A percentile compares a stretch with the other conserved stretches of the same genome.
Evolutionary conservation across 805 yeast genomes (phyloP).

Genomic region (Saccharomycopsis babjevae): DNA sequence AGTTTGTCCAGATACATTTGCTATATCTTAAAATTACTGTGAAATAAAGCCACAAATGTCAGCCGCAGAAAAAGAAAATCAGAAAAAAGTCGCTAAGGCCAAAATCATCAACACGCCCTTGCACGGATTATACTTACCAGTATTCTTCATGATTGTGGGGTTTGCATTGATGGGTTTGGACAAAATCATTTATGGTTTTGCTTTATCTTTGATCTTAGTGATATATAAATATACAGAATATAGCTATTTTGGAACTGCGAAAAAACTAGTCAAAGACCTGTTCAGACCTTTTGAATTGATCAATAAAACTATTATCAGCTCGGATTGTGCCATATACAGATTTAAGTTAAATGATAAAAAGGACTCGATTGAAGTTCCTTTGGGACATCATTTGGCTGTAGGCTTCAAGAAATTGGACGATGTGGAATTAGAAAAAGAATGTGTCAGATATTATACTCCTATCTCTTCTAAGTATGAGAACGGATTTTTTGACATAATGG

Average conservation of each 20-base stretch:
- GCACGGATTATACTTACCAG: slow-evolving; percentile 69
- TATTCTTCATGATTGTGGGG: slow-evolving; percentile 50
- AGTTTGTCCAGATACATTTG: neutral
- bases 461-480: slow-evolving; percentile 58
- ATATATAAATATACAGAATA: slow-evolving; percentile 32
- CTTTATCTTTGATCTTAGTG: slow-evolving; percentile 27
- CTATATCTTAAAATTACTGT: neutral
- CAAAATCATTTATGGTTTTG: slow-evolving; percentile 20
- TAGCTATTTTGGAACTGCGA: slow-evolving; percentile 26
- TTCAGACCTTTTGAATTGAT: slow-evolving; percentile 61
- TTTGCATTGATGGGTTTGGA: slow-evolving; percentile 40
- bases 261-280: slow-evolving; percentile 37
- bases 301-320: slow-evolving; percentile 65
- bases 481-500: slow-evolving; percentile 68
- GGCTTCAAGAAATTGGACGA: slow-evolving; percentile 22
- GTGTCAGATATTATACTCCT: slow-evolving; percentile 64
- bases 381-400: slow-evolving; percentile 69
- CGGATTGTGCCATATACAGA: slow-evolving; percentile 62
- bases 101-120: slow-evolving; percentile 32
- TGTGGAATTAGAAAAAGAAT: slow-evolving; percentile 26
- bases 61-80: neutral
- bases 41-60: neutral
- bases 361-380: slow-evolving; percentile 56
- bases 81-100: slow-evolving; percentile 1
- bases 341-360: slow-evolving; percentile 52